These are phyloP conservation scores for Oenanthe javanica DNA, from an alignment of 140 eudicot species.

Conservation along the genomic window DNA sequence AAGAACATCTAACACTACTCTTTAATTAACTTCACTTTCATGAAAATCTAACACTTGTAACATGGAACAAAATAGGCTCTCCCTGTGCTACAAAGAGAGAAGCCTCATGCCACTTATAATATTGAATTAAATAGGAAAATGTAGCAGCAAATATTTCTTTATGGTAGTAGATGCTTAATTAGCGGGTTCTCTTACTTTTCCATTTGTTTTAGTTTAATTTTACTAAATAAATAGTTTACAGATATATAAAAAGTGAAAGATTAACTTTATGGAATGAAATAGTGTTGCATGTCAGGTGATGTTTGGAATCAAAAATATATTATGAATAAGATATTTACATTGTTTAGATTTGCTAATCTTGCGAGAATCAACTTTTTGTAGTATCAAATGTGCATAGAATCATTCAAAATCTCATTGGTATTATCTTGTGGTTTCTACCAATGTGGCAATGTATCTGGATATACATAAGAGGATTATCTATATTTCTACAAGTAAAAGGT, in stretches of 20 bases:
- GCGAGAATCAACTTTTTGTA: neutral
- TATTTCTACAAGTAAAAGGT: constrained; percentile 3
- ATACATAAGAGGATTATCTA: neutral
- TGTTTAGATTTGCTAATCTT: neutral
- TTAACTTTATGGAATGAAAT: neutral
- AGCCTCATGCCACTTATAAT: neutral
- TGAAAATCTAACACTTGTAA: neutral
- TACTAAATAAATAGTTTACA: no score
- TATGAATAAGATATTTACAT: neutral
- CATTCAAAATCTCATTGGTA: neutral
- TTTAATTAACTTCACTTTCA: neutral
- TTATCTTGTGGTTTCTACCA: neutral
- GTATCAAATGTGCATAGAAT: neutral
- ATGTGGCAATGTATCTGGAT: neutral
- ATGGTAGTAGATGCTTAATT: no score
- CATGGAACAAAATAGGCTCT: neutral
- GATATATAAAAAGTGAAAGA: no score
- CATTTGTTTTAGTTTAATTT: neutral
- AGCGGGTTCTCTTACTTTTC: neutral
- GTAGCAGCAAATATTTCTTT: neutral
- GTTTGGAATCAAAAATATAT: neutral
- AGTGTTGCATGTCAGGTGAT: neutral
- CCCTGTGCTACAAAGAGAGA: neutral
- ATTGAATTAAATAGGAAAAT: neutral
- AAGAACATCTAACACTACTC: neutral